Conservation (phyloP, 495 filamentous ascomycete genomes). For the Friedmanniomyces endolithicus region DNA sequence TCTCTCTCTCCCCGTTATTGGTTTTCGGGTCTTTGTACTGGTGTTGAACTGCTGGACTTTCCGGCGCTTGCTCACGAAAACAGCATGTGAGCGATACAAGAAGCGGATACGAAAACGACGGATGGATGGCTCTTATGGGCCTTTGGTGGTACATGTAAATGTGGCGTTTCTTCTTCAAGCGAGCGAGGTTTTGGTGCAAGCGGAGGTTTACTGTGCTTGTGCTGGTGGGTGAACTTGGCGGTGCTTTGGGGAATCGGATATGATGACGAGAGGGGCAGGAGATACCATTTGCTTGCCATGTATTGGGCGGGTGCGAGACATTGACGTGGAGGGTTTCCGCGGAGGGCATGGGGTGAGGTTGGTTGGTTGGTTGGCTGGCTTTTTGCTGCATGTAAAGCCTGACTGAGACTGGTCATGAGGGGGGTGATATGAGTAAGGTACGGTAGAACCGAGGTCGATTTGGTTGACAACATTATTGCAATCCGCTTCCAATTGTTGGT, state of each 20-base stretch:
- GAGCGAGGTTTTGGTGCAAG: neutral
- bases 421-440: neutral
- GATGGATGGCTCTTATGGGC: neutral
- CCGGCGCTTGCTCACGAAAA: neutral
- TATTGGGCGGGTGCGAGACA: neutral
- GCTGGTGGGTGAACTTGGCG: neutral
- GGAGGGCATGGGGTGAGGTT: no score
- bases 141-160: neutral
- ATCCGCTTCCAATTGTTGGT: no score
- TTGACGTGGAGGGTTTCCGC: neutral
- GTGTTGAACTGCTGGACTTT: neutral
- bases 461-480: neutral
- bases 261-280: neutral
- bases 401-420: no score
- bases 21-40: neutral
- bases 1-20: neutral
- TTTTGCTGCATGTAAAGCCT: no score
- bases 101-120: neutral
- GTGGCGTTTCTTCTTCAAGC: neutral
- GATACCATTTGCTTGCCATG: constrained; percentile 3
- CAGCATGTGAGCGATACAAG: neutral
- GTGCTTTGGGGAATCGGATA: neutral
- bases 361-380: no score
- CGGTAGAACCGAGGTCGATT: no score
- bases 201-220: neutral